These are phyloP conservation scores for Aspergillus caelatus DNA, from an alignment of 2,329 filamentous ascomycete species.

Conservation along the genomic window DNA sequence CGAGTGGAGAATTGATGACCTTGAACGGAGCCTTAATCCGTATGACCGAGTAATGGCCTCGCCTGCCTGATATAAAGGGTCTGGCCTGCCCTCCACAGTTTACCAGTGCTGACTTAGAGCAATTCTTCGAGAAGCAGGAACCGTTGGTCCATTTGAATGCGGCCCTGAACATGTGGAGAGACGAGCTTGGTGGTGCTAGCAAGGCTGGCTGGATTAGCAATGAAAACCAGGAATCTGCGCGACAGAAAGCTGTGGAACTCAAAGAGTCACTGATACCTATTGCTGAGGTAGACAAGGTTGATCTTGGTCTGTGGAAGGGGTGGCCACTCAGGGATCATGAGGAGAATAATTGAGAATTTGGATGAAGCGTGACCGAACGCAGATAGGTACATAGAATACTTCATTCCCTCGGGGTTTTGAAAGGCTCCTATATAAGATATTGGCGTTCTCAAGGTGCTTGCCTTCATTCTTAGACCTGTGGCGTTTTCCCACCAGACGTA, in stretches of 20 bases:
- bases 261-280: slow-evolving; percentile 11
- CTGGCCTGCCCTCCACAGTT: slow-evolving; percentile 12
- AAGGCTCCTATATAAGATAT: no score
- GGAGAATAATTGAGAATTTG: no score
- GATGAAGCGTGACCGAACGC: no score
- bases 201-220: slow-evolving; percentile 20
- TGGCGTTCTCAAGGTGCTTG: no score
- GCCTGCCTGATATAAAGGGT: slow-evolving; percentile 5
- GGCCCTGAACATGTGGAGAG: slow-evolving; percentile 12
- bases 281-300: slow-evolving; percentile 12
- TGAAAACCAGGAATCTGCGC: slow-evolving; percentile 14
- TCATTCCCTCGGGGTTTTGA: no score
- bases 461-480: no score
- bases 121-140: slow-evolving; percentile 12
- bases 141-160: slow-evolving; percentile 13
- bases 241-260: slow-evolving; percentile 7
- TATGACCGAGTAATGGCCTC: slow-evolving; percentile 17
- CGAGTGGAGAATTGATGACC: slow-evolving; percentile 26
- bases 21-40: slow-evolving; percentile 25
- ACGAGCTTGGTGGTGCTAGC: slow-evolving; percentile 13
- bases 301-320: slow-evolving; percentile 14
- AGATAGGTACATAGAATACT: no score
- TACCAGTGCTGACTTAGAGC: not conserved
- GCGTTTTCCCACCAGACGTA: no score
- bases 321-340: slow-evolving; percentile 21